phyloP scores from a whole-genome alignment of 768 basidiomycete species.

The Postia placenta region DNA sequence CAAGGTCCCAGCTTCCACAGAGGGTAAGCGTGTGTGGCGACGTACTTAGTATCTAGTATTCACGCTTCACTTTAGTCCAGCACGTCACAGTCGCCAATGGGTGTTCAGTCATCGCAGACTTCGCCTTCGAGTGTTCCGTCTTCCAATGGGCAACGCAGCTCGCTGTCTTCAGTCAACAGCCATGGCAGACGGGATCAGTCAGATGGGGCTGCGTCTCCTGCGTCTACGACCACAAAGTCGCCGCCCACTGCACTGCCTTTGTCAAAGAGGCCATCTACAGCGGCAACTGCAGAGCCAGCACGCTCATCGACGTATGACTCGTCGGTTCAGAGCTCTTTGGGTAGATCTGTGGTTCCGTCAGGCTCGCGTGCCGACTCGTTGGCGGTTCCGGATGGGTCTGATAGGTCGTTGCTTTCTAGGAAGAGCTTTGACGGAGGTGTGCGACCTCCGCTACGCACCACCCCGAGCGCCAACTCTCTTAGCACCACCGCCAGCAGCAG shows the following conservation, averaged over 20 bases:
- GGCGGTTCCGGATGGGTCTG: slow-evolving; percentile 16
- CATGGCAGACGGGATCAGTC: too few species aligned
- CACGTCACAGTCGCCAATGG: neutral
- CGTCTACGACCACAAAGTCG: neutral
- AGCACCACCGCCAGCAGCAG: neutral
- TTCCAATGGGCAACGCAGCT: too few species aligned
- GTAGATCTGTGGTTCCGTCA: too few species aligned
- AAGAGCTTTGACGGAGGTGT: slow-evolving; percentile 41
- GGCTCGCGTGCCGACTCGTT: slow-evolving; percentile 15
- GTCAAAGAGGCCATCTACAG: neutral
- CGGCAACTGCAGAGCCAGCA: neutral
- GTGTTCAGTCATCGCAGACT: neutral
- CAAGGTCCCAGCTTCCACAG: neutral
- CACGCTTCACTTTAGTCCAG: neutral
- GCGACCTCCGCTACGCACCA: slow-evolving; percentile 30
- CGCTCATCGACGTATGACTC: neutral
- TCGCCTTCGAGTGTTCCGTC: neutral
- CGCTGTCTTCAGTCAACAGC: too few species aligned
- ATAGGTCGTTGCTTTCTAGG: slow-evolving; percentile 21
- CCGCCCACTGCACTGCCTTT: neutral
- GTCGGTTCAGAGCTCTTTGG: too few species aligned
- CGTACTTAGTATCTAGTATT: neutral
- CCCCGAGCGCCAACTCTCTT: slow-evolving; percentile 7
- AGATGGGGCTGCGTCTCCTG: too few species aligned
- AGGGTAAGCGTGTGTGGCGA: neutral